Evolutionary conservation across 768 basidiomycete species (phyloP).

Genomic region (Naganishia friedmannii): DNA sequence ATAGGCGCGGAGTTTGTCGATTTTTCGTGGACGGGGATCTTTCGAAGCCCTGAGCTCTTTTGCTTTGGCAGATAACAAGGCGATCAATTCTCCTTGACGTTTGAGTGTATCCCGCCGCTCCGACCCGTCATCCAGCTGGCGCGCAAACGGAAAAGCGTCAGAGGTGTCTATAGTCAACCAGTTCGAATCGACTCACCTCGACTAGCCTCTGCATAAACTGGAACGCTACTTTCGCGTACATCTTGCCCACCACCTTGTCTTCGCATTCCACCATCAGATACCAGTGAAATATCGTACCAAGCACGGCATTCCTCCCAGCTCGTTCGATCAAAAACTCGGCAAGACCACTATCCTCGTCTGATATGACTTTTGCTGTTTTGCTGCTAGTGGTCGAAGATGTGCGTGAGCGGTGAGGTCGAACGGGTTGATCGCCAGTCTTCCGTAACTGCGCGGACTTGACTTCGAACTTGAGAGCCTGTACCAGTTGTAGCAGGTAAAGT

Average conservation of each 20-base stretch:
- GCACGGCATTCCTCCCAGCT: constrained; percentile 73
- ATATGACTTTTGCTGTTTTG: constrained; percentile 58
- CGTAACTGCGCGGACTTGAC: constrained; percentile 57
- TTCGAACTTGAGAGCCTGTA: constrained; percentile 97
- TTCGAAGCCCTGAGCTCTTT: constrained; percentile 83
- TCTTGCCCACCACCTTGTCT: constrained; percentile 76
- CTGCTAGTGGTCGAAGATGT: neutral
- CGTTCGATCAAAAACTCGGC: constrained; percentile 86
- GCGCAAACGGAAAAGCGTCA: neutral
- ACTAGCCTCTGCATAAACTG: constrained; percentile 83
- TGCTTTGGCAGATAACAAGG: constrained; percentile 78
- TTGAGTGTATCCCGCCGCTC: constrained; percentile 82
- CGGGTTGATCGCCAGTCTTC: neutral
- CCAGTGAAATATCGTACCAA: constrained; percentile 94
- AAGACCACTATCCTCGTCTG: constrained; percentile 86
- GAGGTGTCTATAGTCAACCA: too few relatives aligned
- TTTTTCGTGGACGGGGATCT: constrained; percentile 93
- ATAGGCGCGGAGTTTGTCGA: constrained; percentile 84
- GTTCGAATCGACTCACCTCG: constrained; percentile 59
- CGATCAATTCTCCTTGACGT: constrained; percentile 86
- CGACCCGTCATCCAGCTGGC: constrained; percentile 68
- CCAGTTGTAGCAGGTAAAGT: constrained; percentile 88
- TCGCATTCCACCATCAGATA: constrained; percentile 93
- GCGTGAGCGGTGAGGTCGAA: constrained; percentile 14
- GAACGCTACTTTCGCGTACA: constrained; percentile 87